phyloP scores from a whole-genome alignment of 2,329 filamentous ascomycete species.

The Pleurostoma richardsiae region DNA sequence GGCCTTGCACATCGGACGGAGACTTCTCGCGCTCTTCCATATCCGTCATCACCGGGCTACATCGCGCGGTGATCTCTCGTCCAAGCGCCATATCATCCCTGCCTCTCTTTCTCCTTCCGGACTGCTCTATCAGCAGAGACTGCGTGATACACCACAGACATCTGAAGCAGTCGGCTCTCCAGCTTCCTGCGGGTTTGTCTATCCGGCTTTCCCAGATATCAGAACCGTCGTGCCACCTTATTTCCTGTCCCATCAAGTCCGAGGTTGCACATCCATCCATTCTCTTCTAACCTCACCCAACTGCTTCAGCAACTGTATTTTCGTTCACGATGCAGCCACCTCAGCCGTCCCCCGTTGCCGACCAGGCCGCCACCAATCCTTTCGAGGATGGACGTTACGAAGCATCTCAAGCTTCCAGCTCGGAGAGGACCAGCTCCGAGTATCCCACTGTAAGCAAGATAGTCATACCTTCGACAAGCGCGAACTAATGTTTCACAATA shows the following conservation, averaged over 20 bases:
- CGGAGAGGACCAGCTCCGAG: not conserved
- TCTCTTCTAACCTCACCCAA: not conserved
- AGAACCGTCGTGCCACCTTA: not conserved
- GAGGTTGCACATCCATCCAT: not conserved
- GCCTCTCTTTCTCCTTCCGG: not conserved
- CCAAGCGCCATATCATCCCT: too few relatives aligned
- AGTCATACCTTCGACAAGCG: not conserved
- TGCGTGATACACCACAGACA: not conserved
- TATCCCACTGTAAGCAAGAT: not conserved
- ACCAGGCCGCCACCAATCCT: constrained; percentile 1
- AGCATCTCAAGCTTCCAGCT: constrained; percentile 1
- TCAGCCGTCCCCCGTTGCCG: not conserved
- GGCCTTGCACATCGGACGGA: not conserved
- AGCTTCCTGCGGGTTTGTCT: not conserved
- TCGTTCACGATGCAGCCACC: not conserved
- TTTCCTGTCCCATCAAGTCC: not conserved
- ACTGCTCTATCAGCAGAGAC: not conserved
- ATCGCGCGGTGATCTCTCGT: not conserved
- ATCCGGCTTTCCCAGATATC: not conserved
- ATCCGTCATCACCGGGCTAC: not conserved
- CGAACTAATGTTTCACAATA: not conserved
- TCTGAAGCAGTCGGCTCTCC: not conserved
- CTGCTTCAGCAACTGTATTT: constrained; percentile 1
- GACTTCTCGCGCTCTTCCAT: not conserved
- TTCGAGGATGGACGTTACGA: constrained; percentile 8